phyloP scores from a whole-genome alignment of 2,329 filamentous ascomycete genomes.

The Botryotinia narcissicola region DNA sequence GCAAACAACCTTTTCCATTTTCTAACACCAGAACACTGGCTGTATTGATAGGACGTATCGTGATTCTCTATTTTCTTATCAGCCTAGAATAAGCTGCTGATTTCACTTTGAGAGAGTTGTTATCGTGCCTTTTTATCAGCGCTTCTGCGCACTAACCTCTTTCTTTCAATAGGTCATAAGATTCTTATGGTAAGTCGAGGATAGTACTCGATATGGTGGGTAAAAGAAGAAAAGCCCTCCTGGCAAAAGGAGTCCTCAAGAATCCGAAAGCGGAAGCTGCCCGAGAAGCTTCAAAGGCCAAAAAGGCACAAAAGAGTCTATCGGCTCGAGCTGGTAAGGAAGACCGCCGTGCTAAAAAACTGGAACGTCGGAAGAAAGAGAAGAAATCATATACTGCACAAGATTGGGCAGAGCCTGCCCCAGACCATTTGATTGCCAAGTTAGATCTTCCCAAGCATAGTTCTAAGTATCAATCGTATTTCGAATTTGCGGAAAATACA shows the following conservation, averaged over 20 bases:
- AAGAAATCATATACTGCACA: slow-evolving; percentile 32
- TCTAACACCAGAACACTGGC: background rate
- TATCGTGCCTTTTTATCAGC: slow-evolving; percentile 9
- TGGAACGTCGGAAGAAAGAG: slow-evolving; percentile 34
- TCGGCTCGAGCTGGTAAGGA: slow-evolving; percentile 25
- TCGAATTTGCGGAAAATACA: slow-evolving; percentile 62
- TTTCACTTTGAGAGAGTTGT: slow-evolving; percentile 16
- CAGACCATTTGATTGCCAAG: slow-evolving; percentile 37
- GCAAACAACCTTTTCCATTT: background rate
- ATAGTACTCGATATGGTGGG: slow-evolving; percentile 17
- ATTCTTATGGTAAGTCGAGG: slow-evolving; percentile 13
- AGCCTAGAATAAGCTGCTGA: slow-evolving; percentile 8
- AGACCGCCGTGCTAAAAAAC: slow-evolving; percentile 32
- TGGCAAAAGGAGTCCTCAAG: background rate
- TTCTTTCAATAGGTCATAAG: slow-evolving; percentile 10
- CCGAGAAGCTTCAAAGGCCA: background rate
- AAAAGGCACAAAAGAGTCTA: slow-evolving; percentile 11
- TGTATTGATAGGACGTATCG: slow-evolving; percentile 8
- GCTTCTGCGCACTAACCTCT: slow-evolving; percentile 26
- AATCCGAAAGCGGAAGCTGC: background rate
- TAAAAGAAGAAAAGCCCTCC: slow-evolving; percentile 13
- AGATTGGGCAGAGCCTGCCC: slow-evolving; percentile 35
- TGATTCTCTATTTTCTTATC: slow-evolving; percentile 17
- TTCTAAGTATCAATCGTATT: slow-evolving; percentile 58
- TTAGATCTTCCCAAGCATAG: slow-evolving; percentile 40